These are phyloP conservation scores for Cladosporium austrohemisphaericum DNA, from an alignment of 2,329 filamentous ascomycete species.

Conservation along the genomic window DNA sequence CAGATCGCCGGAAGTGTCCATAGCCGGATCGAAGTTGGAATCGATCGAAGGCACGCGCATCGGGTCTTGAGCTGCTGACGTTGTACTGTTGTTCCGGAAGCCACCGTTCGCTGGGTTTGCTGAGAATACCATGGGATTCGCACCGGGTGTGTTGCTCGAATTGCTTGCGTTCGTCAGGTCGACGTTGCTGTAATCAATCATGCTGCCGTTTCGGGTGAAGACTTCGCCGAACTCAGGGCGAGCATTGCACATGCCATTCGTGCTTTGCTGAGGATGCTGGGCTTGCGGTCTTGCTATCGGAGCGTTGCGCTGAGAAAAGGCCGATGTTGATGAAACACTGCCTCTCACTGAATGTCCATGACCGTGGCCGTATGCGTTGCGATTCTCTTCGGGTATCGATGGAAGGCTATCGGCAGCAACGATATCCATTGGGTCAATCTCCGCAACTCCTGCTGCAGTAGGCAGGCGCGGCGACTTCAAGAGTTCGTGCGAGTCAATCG, in stretches of 20 bases:
- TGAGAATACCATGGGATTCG: not conserved
- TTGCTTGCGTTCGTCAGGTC: not conserved
- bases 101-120: not conserved
- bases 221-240: not conserved
- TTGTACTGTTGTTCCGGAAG: not conserved
- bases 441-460: slow-evolving; percentile 18
- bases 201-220: not conserved
- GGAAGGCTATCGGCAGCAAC: slow-evolving; percentile 11
- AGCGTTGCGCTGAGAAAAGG: slow-evolving; percentile 2
- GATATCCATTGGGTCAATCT: slow-evolving; percentile 15
- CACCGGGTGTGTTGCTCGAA: not conserved
- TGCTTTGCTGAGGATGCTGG: not conserved
- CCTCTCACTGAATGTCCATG: not conserved
- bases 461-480: slow-evolving; percentile 28
- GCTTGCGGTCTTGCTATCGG: not conserved
- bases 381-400: not conserved
- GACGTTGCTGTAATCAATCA: slow-evolving; percentile 4
- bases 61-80: not conserved
- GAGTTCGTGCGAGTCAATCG: slow-evolving; percentile 32
- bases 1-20: slow-evolving; percentile 39
- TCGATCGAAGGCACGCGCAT: slow-evolving; percentile 20
- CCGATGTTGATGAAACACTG: slow-evolving; percentile 3
- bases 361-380: not conserved
- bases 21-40: slow-evolving; percentile 23
- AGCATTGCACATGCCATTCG: not conserved